phyloP scores from a whole-genome alignment of 2,329 filamentous ascomycete species.

The Fusarium albidum region DNA sequence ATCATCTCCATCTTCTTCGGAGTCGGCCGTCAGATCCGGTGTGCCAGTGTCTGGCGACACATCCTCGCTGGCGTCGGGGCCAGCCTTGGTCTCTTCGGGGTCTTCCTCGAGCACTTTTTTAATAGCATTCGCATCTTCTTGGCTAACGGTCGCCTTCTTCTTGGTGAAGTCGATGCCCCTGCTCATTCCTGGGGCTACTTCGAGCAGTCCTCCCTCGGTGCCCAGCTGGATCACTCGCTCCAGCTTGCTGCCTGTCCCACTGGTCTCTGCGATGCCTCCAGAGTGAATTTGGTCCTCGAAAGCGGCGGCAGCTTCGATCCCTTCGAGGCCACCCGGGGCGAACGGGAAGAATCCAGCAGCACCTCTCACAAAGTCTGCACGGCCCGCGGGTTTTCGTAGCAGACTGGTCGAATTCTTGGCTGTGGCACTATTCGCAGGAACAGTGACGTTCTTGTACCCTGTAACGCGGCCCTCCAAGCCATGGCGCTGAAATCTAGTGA shows the following conservation, averaged over 20 bases:
- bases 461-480: conserved; percentile 92
- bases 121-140: conserved; percentile 73
- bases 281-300: conserved; percentile 78
- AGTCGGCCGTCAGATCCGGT: conserved; percentile 44
- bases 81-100: conserved; percentile 50
- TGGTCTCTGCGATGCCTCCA: conserved; percentile 52
- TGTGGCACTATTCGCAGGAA: conserved; percentile 86
- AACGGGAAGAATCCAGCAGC: conserved; percentile 95
- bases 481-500: conserved; percentile 90
- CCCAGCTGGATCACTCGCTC: conserved; percentile 87
- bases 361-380: conserved; percentile 91
- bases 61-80: conserved; percentile 43
- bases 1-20: conserved; percentile 62
- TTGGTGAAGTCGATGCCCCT: conserved; percentile 78
- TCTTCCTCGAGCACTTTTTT: conserved; percentile 67
- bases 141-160: conserved; percentile 62
- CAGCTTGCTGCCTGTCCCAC: conserved; percentile 65
- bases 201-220: conserved; percentile 78
- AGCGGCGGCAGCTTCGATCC: conserved; percentile 84
- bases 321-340: conserved; percentile 87
- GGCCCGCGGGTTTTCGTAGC: conserved; percentile 82
- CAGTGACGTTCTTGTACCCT: conserved; percentile 92
- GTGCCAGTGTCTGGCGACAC: conserved; percentile 28
- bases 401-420: conserved; percentile 96
- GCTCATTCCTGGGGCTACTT: conserved; percentile 81